Evolutionary conservation across 2,329 filamentous ascomycete genomes (phyloP).

Genomic region (Paraphaeosphaeria sporulosa): DNA sequence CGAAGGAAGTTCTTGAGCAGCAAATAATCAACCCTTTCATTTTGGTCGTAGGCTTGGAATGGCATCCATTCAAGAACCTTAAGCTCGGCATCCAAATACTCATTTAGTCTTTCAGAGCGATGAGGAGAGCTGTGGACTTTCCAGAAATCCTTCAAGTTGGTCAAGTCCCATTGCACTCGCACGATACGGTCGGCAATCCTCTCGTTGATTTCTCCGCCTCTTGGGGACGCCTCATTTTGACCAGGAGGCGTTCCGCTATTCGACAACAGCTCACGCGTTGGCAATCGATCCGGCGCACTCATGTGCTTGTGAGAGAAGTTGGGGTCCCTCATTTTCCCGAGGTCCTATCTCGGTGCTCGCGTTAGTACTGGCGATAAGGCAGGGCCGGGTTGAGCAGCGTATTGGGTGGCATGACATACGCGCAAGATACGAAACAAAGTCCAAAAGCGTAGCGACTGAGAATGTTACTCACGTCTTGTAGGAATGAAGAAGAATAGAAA

Average conservation of each 20-base stretch:
- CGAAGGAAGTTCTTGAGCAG: constrained; percentile 59
- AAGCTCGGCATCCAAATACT: constrained; percentile 56
- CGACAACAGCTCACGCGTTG: too few relatives aligned
- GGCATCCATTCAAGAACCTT: constrained; percentile 41
- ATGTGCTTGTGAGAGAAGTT: neutral
- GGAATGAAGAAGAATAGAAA: neutral
- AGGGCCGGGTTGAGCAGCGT: neutral
- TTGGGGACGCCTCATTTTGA: neutral
- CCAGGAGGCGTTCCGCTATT: too few relatives aligned
- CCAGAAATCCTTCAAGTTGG: constrained; percentile 60
- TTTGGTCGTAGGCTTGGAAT: constrained; percentile 52
- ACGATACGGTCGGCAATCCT: constrained; percentile 17
- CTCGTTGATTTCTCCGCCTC: constrained; percentile 11
- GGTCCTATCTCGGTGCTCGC: neutral
- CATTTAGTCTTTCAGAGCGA: constrained; percentile 50
- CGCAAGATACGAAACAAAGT: neutral
- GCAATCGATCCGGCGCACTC: neutral
- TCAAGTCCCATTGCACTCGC: constrained; percentile 55
- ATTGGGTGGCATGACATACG: neutral
- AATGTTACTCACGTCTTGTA: neutral
- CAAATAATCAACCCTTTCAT: constrained; percentile 59
- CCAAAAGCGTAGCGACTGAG: neutral
- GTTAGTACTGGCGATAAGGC: neutral
- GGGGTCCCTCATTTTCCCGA: constrained; percentile 3
- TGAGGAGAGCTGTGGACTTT: constrained; percentile 56